phyloP scores from a whole-genome alignment of 2,329 filamentous ascomycete genomes.

The Xylariaceae sp. region DNA sequence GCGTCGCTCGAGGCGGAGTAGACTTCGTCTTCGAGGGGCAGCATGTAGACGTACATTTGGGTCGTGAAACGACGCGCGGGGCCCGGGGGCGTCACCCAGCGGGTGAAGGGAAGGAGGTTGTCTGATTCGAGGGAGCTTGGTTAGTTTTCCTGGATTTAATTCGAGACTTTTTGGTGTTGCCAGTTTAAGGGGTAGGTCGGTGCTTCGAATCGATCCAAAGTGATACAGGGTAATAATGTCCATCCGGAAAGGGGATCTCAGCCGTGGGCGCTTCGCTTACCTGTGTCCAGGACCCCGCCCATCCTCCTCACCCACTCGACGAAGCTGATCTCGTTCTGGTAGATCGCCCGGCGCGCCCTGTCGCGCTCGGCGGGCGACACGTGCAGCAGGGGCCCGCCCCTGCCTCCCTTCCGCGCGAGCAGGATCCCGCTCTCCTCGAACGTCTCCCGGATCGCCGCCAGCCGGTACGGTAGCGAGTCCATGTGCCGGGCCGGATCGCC shows the following conservation, averaged over 20 bases:
- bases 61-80: constrained; percentile 78
- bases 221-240: no score
- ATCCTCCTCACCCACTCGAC: constrained; percentile 54
- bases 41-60: constrained; percentile 93
- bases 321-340: constrained; percentile 62
- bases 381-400: constrained; percentile 51
- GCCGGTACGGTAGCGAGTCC: constrained; percentile 69
- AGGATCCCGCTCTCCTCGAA: constrained; percentile 84
- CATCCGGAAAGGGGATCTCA: no score
- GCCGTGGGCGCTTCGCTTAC: constrained; percentile 36
- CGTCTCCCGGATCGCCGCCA: constrained; percentile 81
- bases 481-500: constrained; percentile 55
- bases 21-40: constrained; percentile 49
- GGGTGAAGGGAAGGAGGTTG: constrained; percentile 72
- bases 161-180: no score
- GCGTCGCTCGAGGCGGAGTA: background rate
- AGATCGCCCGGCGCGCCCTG: constrained; percentile 61
- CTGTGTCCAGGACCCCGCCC: constrained; percentile 59
- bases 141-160: background rate
- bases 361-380: constrained; percentile 57
- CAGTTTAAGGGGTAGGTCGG: no score
- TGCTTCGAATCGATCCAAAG: no score
- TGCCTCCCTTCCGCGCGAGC: constrained; percentile 27
- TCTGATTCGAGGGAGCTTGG: constrained; percentile 36
- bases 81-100: constrained; percentile 80